Base-by-base conservation (phyloP, 129 eudicot species). In the Scalesia atractyloides region DNA sequence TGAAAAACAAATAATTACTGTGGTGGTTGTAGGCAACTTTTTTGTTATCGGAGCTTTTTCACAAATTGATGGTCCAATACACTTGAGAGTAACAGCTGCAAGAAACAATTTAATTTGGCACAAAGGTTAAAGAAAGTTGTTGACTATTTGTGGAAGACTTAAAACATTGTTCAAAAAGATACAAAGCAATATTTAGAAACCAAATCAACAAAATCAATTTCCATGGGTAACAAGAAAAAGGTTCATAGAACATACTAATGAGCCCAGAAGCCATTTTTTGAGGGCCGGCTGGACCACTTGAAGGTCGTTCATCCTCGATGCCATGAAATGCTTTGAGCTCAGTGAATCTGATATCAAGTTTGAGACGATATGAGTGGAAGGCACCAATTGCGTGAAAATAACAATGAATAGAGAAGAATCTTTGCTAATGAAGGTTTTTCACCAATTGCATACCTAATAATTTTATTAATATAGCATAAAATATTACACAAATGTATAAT, bases 31-130 rank as follows among this genome's bases (percentile, higher is more conserved):
- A 30, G 99, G 99, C 73, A 95, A 75, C 78, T 95, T 95, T 64
- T 88, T 95, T 14, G 90, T 86, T 83, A 90, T 36, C 11, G 94
- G 83, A 47, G 88, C 69, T 83, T 90, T 90, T 77, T 95, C 97
- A 66, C 90, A 96, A 66, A 90, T 84, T 68, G 97, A 90, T 79
- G 99, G 88, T 20, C 93, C 99, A 26, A 86, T 81, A 82, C 99
- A 95, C 84, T 86, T 95, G 77, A 95, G 76, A 51, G 89, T 80
- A 74, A 95, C 58, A 64, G 87, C 99, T 95, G 96, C 75, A 78
- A 11, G 46, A 48, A 18, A 37, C 33, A 65, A 68, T 63, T 16
- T 63, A 48, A 47, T 10, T 20, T 46, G 37, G 66, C 36, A 60
- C 41, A 60, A 60, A 60, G 17, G 39, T 24, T 14, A 22, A 24